These are phyloP conservation scores for Zancudomyces culisetae DNA, from an alignment of 371 early-diverging fungal genomes.

Conservation along the genomic window DNA sequence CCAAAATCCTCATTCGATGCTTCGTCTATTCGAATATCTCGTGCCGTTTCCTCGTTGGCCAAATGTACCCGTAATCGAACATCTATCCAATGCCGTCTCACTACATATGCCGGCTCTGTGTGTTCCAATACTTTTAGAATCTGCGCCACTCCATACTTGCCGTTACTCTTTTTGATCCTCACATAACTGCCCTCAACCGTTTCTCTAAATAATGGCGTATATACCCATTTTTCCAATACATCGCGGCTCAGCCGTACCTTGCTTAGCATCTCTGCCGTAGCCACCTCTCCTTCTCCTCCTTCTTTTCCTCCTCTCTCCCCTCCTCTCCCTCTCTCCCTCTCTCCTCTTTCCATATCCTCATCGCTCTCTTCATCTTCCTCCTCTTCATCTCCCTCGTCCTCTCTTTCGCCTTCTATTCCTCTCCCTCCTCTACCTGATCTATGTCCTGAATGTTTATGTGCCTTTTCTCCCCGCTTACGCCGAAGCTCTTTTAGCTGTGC, in stretches of 20 bases:
- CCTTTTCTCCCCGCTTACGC: neutral
- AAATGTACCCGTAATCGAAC: neutral
- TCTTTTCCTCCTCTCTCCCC: neutral
- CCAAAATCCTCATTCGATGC: conserved; percentile 2
- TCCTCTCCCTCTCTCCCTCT: neutral
- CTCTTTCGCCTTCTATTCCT: conserved; percentile 8
- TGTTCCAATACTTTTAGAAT: conserved; percentile 6
- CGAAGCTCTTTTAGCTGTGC: neutral
- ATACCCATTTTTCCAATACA: conserved; percentile 50
- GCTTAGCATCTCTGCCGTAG: conserved; percentile 30
- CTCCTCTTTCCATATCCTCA: neutral
- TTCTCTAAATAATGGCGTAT: conserved; percentile 45
- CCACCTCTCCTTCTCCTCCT: conserved; percentile 3
- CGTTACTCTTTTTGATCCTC: conserved; percentile 38
- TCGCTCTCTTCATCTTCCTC: neutral
- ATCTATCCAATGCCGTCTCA: conserved; percentile 1
- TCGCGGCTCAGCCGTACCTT: conserved; percentile 34
- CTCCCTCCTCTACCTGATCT: neutral
- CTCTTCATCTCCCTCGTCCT: conserved; percentile 26
- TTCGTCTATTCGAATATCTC: conserved; percentile 1
- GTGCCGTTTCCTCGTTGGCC: neutral
- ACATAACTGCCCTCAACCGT: conserved; percentile 43
- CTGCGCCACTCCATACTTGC: conserved; percentile 38
- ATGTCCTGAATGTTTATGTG: neutral
- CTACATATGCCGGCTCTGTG: neutral